phyloP scores from a whole-genome alignment of 2,329 filamentous ascomycete genomes.

The Colletotrichum godetiae region DNA sequence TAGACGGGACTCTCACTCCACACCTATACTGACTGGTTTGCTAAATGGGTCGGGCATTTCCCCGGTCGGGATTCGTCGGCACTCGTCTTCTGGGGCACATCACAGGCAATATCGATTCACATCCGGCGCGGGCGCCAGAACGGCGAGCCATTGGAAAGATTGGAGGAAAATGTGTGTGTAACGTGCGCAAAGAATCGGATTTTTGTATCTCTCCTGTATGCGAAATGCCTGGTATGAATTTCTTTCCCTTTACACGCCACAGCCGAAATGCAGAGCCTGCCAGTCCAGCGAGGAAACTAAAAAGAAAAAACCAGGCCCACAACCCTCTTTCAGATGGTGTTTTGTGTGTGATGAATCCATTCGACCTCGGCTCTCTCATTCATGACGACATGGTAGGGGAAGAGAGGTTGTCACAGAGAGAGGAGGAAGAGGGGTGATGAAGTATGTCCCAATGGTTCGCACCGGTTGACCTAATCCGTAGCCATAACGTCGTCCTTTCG shows the following conservation, averaged over 20 bases:
- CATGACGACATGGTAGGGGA: neutral
- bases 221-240: constrained; percentile 60
- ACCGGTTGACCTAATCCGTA: constrained; percentile 37
- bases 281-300: constrained; percentile 53
- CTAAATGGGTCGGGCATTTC: too few relatives aligned
- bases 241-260: constrained; percentile 62
- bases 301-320: constrained; percentile 38
- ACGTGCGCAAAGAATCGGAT: constrained; percentile 39
- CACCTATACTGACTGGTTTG: too few relatives aligned
- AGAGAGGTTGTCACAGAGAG: constrained; percentile 1
- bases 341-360: constrained; percentile 1
- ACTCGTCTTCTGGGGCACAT: fast-evolving
- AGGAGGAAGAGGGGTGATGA: constrained; percentile 16
- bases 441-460: constrained; percentile 32
- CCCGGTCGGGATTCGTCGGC: too few relatives aligned
- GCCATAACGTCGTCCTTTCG: constrained; percentile 37
- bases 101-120: neutral
- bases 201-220: constrained; percentile 56
- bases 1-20: too few relatives aligned
- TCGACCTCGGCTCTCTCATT: neutral
- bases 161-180: neutral
- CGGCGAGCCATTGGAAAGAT: neutral
- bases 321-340: constrained; percentile 24
- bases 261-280: constrained; percentile 65
- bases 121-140: neutral